Evolutionary conservation across 2,329 filamentous ascomycete species (phyloP), one percentile per base, ranked within the genome.

Genomic region (Pestalotiopsis sp.): DNA sequence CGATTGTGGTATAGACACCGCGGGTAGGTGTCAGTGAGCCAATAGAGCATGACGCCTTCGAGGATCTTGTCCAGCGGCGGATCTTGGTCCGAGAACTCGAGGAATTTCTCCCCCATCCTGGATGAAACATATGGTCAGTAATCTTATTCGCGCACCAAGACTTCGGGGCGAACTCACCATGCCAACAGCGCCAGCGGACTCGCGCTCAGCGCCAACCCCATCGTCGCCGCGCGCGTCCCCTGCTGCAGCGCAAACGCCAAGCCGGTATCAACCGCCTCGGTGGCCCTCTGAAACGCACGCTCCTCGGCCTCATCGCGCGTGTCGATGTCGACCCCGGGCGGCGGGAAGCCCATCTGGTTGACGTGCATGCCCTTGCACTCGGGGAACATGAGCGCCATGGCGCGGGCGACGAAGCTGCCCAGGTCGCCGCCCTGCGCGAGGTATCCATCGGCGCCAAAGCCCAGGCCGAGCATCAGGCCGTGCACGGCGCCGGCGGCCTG

Each of bases 341-440:
- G 7, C 64, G 59, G 14, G 20, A 72, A 14, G 36, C n/a, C 27
- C 38, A 25, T 57, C 1, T 57, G 68, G 72, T 71, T 62, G 74
- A 70, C 62, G 38, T 80, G 78, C 45, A 78, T 75, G 39, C 81
- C 86, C 75, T 85, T 87, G 75, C 85, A 88, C 60, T 82, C 80
- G 0, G 81, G 73, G 61, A 82, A 81, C 1, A 74, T 76, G 0
- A 76, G 78, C 3, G 81, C 82, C 59, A 89, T 74, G 0, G 81
- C 70, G 13, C 85, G 52, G 76, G 81, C 77, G 4, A 88, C 68
- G 31, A 80, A 76, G 58, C 80, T 82, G 2, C 87, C 85, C 1
- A 90, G 78, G 71, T 91, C 88, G 3, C 88, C 88, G 11, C 88
- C 88, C 74, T 90, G 87, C 0, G 82, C 81, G 7, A 88, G 75